A percentile compares a stretch with the other conserved stretches of the same genome.
Evolutionary conservation across 2,329 filamentous ascomycete species (phyloP).

Genomic region (Plectosphaerella cucumerina): DNA sequence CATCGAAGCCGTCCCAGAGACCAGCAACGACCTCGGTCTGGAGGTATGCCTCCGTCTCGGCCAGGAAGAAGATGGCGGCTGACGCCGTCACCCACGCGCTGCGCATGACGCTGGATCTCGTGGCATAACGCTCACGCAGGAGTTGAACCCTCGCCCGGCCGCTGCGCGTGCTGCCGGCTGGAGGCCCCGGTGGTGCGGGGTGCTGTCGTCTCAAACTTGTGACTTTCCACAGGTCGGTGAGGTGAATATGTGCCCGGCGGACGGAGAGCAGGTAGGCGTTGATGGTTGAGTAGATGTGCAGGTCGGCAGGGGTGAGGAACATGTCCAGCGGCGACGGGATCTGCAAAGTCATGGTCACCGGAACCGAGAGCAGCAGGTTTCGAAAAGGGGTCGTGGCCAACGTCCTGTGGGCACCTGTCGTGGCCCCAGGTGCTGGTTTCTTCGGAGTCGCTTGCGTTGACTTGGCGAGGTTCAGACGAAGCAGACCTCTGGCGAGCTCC

Average conservation of each 20-base stretch:
- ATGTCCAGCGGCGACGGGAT: slow-evolving; percentile 80
- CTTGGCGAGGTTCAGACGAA: slow-evolving; percentile 63
- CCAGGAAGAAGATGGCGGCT: slow-evolving; percentile 82
- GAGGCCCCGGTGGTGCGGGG: slow-evolving; percentile 65
- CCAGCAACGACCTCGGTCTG: slow-evolving; percentile 83
- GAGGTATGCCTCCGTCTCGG: slow-evolving; percentile 82
- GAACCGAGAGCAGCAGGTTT: slow-evolving; percentile 76
- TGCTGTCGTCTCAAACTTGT: slow-evolving; percentile 73
- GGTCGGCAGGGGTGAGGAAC: slow-evolving; percentile 72
- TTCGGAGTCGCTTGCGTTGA: slow-evolving; percentile 26
- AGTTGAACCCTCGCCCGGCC: slow-evolving; percentile 57
- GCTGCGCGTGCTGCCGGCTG: slow-evolving; percentile 55
- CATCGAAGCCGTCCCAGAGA: slow-evolving; percentile 74
- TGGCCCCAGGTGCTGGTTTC: background rate
- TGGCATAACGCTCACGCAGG: slow-evolving; percentile 60
- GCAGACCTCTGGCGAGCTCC: slow-evolving; percentile 73
- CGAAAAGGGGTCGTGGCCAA: slow-evolving; percentile 61
- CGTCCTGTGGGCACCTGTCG: slow-evolving; percentile 4
- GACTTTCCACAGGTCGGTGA: slow-evolving; percentile 84
- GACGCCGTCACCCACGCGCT: slow-evolving; percentile 87
- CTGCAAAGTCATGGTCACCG: slow-evolving; percentile 66
- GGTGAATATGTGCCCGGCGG: slow-evolving; percentile 76
- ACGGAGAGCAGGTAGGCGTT: slow-evolving; percentile 85
- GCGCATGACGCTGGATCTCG: slow-evolving; percentile 65
- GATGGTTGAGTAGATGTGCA: slow-evolving; percentile 77